These are phyloP conservation scores for Picochlorum sp. DNA, from an alignment of 139 green algal genomes.

Conservation along the genomic window DNA sequence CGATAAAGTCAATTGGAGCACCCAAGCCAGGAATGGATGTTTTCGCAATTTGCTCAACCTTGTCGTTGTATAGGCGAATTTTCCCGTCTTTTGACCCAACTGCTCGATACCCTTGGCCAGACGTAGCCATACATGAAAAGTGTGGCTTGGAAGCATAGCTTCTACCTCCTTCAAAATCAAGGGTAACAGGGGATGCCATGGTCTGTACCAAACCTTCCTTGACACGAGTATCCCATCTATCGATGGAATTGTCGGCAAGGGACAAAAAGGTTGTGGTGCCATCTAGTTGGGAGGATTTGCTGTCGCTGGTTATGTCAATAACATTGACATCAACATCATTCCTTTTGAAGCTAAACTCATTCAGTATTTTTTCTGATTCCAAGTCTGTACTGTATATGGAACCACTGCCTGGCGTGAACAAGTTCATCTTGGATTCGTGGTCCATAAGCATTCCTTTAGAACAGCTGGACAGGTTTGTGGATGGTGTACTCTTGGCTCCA, in stretches of 20 bases:
- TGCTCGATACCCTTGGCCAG: constrained; percentile 76
- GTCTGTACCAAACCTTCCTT: constrained; percentile 45
- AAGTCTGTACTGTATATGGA: constrained; percentile 61
- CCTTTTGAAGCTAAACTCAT: constrained; percentile 81
- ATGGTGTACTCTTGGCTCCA: neutral
- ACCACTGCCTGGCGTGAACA: constrained; percentile 57
- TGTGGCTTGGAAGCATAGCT: constrained; percentile 77
- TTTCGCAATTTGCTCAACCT: constrained; percentile 65
- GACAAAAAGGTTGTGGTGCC: constrained; percentile 75
- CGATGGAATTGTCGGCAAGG: constrained; percentile 71
- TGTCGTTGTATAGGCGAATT: constrained; percentile 82
- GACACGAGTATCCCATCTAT: constrained; percentile 77
- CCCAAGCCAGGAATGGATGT: constrained; percentile 85
- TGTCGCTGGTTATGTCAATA: constrained; percentile 69
- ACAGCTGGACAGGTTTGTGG: constrained; percentile 5
- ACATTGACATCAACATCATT: constrained; percentile 68
- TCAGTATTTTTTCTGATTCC: constrained; percentile 60
- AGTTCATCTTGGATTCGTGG: constrained; percentile 77
- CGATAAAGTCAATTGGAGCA: constrained; percentile 76
- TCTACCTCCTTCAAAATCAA: constrained; percentile 70
- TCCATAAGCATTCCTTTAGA: constrained; percentile 56
- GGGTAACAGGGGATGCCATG: constrained; percentile 30
- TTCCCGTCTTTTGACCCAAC: constrained; percentile 79
- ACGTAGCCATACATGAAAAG: constrained; percentile 65
- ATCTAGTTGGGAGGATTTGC: constrained; percentile 61